phyloP scores from a whole-genome alignment of 768 basidiomycete species.

The Agaricus blazei region DNA sequence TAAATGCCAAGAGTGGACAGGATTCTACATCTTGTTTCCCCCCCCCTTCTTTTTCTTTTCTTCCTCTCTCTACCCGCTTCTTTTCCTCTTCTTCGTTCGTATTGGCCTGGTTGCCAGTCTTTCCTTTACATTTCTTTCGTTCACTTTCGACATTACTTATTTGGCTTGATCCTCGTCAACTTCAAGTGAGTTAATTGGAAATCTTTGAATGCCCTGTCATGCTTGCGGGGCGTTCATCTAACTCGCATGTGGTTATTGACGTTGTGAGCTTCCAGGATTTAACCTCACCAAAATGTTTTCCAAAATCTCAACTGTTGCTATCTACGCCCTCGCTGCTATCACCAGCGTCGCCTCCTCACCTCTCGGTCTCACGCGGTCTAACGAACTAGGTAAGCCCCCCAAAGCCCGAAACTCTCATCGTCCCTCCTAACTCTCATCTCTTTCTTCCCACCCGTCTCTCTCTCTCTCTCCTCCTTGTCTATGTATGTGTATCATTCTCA shows the following conservation, averaged over 20 bases:
- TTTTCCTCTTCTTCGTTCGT: constrained; percentile 19
- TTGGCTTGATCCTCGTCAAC: constrained; percentile 16
- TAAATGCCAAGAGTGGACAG: no score
- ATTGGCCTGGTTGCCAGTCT: constrained; percentile 35
- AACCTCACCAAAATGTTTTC: constrained; percentile 30
- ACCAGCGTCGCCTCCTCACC: constrained; percentile 26
- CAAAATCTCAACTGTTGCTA: constrained; percentile 29
- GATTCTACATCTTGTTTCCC: background rate
- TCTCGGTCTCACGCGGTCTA: constrained; percentile 19
- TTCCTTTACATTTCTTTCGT: constrained; percentile 21
- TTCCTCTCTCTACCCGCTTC: constrained; percentile 15
- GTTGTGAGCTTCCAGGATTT: constrained; percentile 5
- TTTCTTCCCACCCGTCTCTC: no score
- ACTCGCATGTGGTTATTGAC: background rate
- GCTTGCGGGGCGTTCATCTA: no score
- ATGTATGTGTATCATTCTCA: background rate
- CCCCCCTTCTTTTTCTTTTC: background rate
- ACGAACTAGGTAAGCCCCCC: constrained; percentile 21
- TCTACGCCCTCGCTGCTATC: constrained; percentile 22
- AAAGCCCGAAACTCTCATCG: background rate
- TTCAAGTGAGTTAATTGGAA: no score
- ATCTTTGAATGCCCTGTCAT: no score
- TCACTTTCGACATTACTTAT: constrained; percentile 16
- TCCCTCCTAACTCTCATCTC: background rate
- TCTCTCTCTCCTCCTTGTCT: no score